Evolutionary conservation across 2,329 filamentous ascomycete species (phyloP), one percentile per base, ranked within the genome.

Genomic region (Dactylonectria estremocensis): DNA sequence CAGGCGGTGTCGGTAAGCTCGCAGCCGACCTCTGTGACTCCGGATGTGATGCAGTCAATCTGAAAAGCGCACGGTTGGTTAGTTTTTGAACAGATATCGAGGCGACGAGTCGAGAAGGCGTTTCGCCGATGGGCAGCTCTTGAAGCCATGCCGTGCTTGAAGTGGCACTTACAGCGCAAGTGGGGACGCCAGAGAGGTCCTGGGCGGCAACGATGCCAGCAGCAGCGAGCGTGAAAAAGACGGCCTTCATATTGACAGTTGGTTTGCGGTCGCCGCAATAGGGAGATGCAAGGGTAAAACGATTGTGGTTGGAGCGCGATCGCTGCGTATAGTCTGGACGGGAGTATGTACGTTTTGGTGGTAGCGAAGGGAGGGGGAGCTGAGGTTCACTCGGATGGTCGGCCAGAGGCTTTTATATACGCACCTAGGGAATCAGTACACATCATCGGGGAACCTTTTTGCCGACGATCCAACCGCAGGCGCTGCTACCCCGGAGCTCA

Each of bases 201-300:
- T 84, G 82, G 35, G 82, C 83, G 56, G 78, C 77, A 48, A 77
- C 81, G 43, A 83, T 67, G 75, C 81, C 77, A 55, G 76, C 78
- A 45, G 74, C 71, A 64, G 77, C 79, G 57, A 81, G 67, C 60
- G 80, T 58, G 35, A 81, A 66, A 64, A 80, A 68, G 46, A 77
- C 58, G 71, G 76, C 70, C 82, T 84, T 85, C 83, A 85, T 85
- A 20, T 72, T 83, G 78, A 69, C 28, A 61, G 28, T 53, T n/a
- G n/a, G 56, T 28, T 24, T 45, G 46, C 43, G 45, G 24, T 55
- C 31, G 13, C 24, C 22, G 48, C 31, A 37, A 53, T 46, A 33
- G 61, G 69, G 64, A 59, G 65, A 35, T 16, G 13, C 20, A 22
- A 37, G 46, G 33, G 43, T 46, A 37, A 48, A 49, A 48, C 33